Conservation (phyloP, 768 basidiomycete genomes). For the Xerocomellus intermedius region DNA sequence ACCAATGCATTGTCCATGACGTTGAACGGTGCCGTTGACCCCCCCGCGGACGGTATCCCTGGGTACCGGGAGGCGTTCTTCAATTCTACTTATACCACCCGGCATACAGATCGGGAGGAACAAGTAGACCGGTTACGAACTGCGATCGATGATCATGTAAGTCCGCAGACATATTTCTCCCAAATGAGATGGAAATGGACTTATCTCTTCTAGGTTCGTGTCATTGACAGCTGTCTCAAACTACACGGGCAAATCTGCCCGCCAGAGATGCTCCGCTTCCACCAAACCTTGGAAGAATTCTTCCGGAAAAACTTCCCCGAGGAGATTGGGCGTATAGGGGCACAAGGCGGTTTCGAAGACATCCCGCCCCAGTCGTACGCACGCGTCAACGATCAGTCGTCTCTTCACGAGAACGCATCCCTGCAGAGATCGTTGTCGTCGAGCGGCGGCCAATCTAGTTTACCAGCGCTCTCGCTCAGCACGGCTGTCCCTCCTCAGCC, state of each 20-base stretch:
- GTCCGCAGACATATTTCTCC: slow-evolving; percentile 11
- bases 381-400: slow-evolving; percentile 45
- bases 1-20: slow-evolving; percentile 85
- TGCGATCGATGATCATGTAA: slow-evolving; percentile 81
- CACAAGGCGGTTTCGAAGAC: slow-evolving; percentile 55
- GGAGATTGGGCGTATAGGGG: slow-evolving; percentile 69
- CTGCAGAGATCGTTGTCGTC: slow-evolving; percentile 47
- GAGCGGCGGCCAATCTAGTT: slow-evolving; percentile 38
- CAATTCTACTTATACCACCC: slow-evolving; percentile 59
- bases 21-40: slow-evolving; percentile 84
- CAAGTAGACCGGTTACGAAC: slow-evolving; percentile 68
- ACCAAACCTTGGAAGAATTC: slow-evolving; percentile 83
- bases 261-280: slow-evolving; percentile 88
- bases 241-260: slow-evolving; percentile 83
- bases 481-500: slow-evolving; percentile 46
- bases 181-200: neutral
- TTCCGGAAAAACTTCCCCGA: slow-evolving; percentile 84
- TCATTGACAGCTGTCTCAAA: slow-evolving; percentile 80
- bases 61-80: slow-evolving; percentile 80
- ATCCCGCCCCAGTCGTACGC: slow-evolving; percentile 38
- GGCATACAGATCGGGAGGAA: slow-evolving; percentile 68
- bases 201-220: slow-evolving; percentile 53
- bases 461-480: slow-evolving; percentile 53
- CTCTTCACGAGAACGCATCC: slow-evolving; percentile 48
- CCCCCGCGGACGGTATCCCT: slow-evolving; percentile 70